Evolutionary conservation across 192 early-diverging fungal genomes (phyloP).

Genomic region (Backusella macrospora): DNA sequence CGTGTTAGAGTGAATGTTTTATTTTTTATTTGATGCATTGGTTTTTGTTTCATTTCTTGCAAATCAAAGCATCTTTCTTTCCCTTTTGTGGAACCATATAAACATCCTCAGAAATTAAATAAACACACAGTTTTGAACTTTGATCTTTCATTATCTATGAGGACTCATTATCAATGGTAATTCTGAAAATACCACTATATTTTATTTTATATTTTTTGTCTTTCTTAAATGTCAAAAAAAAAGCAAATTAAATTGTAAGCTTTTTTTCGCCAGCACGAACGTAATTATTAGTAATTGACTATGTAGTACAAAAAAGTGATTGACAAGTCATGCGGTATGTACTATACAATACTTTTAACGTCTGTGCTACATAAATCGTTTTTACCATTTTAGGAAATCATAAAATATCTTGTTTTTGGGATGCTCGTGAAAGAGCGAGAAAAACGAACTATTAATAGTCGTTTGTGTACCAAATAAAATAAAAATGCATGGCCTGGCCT

Average conservation of each 20-base stretch:
- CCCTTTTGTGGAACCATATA: background rate
- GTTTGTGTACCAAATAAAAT: background rate
- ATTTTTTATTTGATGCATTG: too few relatives aligned
- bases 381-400: background rate
- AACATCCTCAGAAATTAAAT: background rate
- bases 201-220: background rate
- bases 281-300: background rate
- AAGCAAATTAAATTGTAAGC: background rate
- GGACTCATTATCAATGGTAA: too few relatives aligned
- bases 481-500: background rate
- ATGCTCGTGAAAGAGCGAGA: background rate
- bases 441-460: background rate
- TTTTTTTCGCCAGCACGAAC: too few relatives aligned
- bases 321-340: background rate
- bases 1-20: background rate
- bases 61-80: background rate
- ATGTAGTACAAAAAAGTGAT: background rate
- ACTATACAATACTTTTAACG: background rate
- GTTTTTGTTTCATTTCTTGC: background rate
- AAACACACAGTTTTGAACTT: too few relatives aligned
- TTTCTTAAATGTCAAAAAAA: background rate
- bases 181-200: too few relatives aligned
- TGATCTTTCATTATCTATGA: background rate
- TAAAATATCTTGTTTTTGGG: background rate
- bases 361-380: background rate